phyloP scores from a whole-genome alignment of 345 rosid genomes.

The Lepidium sativum region DNA sequence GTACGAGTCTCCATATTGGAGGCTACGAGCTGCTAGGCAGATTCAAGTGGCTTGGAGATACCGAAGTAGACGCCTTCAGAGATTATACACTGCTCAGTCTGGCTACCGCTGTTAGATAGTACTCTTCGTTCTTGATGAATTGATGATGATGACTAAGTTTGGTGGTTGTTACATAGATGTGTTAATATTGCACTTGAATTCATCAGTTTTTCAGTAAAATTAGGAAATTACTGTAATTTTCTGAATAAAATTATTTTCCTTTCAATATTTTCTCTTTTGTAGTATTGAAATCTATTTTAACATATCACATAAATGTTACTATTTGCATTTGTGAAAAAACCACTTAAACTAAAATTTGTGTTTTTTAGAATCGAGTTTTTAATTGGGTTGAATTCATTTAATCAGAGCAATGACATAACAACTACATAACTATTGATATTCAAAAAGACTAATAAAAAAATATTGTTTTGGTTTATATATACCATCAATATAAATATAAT shows the following conservation, averaged over 20 bases:
- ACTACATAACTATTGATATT: no score
- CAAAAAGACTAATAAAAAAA: no score
- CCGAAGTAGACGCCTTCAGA: conserved; percentile 44
- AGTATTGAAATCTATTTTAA: no score
- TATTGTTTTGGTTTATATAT: no score
- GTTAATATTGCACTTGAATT: not conserved
- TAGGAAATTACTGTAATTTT: not conserved
- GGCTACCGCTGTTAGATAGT: not conserved
- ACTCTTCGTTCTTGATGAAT: not conserved
- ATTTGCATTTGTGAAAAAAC: no score
- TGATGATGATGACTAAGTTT: not conserved
- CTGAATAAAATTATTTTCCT: not conserved
- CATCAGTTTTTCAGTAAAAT: not conserved
- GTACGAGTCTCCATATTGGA: conserved; percentile 82
- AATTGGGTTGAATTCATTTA: no score
- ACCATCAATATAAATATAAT: no score
- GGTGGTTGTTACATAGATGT: not conserved
- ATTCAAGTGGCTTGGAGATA: conserved; percentile 92
- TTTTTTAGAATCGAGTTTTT: no score
- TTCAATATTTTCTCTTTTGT: no score
- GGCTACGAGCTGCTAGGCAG: conserved; percentile 44
- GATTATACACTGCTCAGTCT: conserved; percentile 16
- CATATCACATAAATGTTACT: no score
- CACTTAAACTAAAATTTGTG: no score
- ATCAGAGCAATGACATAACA: no score